phyloP scores from a whole-genome alignment of 768 basidiomycete species.

The Imleria badia region DNA sequence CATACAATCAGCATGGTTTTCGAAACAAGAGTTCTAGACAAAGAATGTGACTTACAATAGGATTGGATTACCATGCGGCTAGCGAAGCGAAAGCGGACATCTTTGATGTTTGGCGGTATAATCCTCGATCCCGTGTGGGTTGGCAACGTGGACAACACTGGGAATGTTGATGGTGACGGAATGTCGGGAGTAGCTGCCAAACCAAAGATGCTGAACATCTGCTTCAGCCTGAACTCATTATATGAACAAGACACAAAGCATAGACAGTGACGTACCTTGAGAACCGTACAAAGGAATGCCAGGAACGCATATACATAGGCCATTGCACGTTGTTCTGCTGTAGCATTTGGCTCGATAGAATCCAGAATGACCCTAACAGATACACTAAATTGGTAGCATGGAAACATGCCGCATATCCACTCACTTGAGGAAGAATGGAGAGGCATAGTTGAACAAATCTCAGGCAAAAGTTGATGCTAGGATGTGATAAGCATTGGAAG shows the following conservation, averaged over 20 bases:
- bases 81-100: too few species aligned
- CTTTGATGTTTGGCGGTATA: too few species aligned
- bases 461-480: slow-evolving; percentile 61
- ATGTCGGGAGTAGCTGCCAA: too few species aligned
- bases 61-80: too few species aligned
- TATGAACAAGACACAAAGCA: neutral
- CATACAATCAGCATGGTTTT: too few species aligned
- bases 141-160: too few species aligned
- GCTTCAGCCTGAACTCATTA: slow-evolving; percentile 48
- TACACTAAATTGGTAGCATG: neutral
- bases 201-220: slow-evolving; percentile 79
- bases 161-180: too few species aligned
- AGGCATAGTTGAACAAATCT: slow-evolving; percentile 72
- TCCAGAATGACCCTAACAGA: slow-evolving; percentile 55
- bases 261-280: slow-evolving; percentile 18
- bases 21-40: too few species aligned
- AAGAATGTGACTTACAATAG: too few species aligned
- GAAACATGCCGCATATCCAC: slow-evolving; percentile 12
- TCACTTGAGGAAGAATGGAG: slow-evolving; percentile 83
- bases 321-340: slow-evolving; percentile 48
- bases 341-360: slow-evolving; percentile 45
- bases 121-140: too few species aligned
- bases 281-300: slow-evolving; percentile 57
- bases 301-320: slow-evolving; percentile 82
- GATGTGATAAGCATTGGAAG: neutral